Evolutionary conservation across 1,284 basidiomycete genomes (phyloP).

Genomic region (Kalmanozyma brasiliensis): DNA sequence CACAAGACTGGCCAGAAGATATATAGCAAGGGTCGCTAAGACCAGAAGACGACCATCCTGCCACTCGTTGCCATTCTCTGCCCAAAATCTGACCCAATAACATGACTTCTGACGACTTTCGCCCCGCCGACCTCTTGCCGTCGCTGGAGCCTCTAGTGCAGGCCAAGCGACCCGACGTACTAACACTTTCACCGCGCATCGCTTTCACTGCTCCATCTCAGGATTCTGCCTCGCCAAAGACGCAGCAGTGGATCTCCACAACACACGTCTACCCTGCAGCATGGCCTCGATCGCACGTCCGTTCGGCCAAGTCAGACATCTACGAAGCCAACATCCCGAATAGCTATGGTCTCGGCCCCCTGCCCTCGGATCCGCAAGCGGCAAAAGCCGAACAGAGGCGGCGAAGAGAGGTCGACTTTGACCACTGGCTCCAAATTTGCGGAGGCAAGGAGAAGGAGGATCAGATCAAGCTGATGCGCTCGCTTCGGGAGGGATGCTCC

Average conservation of each 20-base stretch:
- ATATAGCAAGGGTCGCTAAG: no score
- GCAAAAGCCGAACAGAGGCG: conserved; percentile 43
- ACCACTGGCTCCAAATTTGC: conserved; percentile 19
- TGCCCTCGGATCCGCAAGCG: conserved; percentile 28
- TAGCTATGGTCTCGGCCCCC: conserved; percentile 20
- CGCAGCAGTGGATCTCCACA: conserved; percentile 70
- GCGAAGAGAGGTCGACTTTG: conserved; percentile 43
- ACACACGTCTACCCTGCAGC: conserved; percentile 81
- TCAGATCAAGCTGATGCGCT: conserved; percentile 24
- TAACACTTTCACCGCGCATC: conserved; percentile 22
- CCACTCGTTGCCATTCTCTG: no score
- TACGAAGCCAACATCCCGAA: conserved; percentile 33
- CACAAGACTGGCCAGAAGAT: no score
- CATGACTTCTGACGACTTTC: conserved; percentile 25
- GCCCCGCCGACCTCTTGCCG: conserved; percentile 32
- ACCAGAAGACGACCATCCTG: no score
- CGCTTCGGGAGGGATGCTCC: conserved; percentile 11
- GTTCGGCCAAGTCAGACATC: conserved; percentile 40
- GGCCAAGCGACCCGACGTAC: conserved; percentile 12
- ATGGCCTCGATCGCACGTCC: conserved; percentile 72
- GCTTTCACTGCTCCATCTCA: conserved; percentile 41
- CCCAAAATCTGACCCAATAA: no score
- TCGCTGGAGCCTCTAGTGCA: conserved; percentile 25
- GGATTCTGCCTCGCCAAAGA: conserved; percentile 26
- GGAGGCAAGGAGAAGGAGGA: conserved; percentile 17